Conservation (phyloP, 2,329 filamentous ascomycete species). For the Xylariaceae sp. region DNA sequence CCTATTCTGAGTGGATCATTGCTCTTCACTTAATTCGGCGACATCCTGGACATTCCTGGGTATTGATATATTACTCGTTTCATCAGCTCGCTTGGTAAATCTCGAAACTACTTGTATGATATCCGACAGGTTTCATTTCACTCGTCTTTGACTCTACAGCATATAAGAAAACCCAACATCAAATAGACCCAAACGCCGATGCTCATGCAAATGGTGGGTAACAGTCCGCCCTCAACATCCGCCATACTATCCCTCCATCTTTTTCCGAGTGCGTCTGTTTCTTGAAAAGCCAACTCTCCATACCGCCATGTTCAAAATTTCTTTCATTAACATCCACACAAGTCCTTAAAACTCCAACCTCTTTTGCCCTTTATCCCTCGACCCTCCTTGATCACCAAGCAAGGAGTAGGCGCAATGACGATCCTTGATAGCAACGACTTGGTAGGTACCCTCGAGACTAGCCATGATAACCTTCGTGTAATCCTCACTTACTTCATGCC, state of each 20-base stretch:
- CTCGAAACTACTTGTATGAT: too few species aligned
- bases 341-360: constrained; percentile 28
- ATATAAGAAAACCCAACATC: constrained; percentile 9
- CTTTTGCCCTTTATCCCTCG: constrained; percentile 46
- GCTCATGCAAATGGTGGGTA: constrained; percentile 21
- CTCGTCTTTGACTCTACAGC: background rate
- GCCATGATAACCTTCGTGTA: constrained; percentile 78
- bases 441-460: constrained; percentile 93
- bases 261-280: constrained; percentile 10
- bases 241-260: constrained; percentile 5
- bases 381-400: constrained; percentile 45
- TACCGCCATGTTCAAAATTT: too few species aligned
- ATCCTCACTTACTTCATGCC: constrained; percentile 81
- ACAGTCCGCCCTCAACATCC: constrained; percentile 1
- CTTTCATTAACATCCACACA: background rate
- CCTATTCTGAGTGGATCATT: too few species aligned
- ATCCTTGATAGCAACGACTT: constrained; percentile 95
- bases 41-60: too few species aligned
- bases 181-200: constrained; percentile 20
- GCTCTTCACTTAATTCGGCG: too few species aligned
- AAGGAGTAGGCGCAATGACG: constrained; percentile 83
- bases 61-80: too few species aligned
- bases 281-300: constrained; percentile 6
- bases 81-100: too few species aligned
- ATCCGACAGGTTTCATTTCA: background rate